Percentiles rank a stretch among this genome's conserved stretches.
These are phyloP conservation scores for Leccinum disarticulatum DNA, from an alignment of 768 basidiomycete genomes.

Conservation along the genomic window DNA sequence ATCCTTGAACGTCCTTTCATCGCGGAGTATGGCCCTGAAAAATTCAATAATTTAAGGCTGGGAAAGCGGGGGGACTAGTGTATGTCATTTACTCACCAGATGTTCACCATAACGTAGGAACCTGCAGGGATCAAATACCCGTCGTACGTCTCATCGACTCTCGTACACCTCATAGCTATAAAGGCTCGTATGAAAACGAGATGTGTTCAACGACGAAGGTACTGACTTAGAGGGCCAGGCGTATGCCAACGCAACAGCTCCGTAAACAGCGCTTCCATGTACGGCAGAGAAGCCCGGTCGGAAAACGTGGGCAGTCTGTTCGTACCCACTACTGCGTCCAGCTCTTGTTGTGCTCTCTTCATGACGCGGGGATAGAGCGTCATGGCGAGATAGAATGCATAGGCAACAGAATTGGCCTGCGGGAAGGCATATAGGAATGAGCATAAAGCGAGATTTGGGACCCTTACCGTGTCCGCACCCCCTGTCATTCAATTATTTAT, in stretches of 20 bases:
- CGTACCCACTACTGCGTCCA: constrained; percentile 27
- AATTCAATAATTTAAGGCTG: background rate
- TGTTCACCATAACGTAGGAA: constrained; percentile 18
- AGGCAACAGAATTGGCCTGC: constrained; percentile 13
- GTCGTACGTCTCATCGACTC: constrained; percentile 17
- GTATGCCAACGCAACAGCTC: constrained; percentile 27
- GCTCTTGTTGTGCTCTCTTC: constrained; percentile 27
- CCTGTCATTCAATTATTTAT: constrained; percentile 4
- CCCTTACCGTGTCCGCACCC: constrained; percentile 24
- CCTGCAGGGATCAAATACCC: constrained; percentile 23
- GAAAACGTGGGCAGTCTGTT: constrained; percentile 23
- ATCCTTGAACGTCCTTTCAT: constrained; percentile 15
- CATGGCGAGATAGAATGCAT: constrained; percentile 29
- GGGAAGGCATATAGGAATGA: background rate
- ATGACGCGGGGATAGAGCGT: constrained; percentile 27
- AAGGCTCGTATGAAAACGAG: background rate
- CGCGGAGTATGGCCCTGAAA: constrained; percentile 21
- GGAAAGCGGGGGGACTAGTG: background rate
- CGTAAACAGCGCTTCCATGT: constrained; percentile 28
- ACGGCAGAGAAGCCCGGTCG: constrained; percentile 27
- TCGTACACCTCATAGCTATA: constrained; percentile 12
- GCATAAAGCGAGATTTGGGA: background rate
- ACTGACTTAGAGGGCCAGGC: constrained; percentile 15
- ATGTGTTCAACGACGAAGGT: background rate
- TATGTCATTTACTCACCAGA: constrained; percentile 9